Evolutionary conservation across 768 basidiomycete species (phyloP).

Genomic region (Russula dissimulans): DNA sequence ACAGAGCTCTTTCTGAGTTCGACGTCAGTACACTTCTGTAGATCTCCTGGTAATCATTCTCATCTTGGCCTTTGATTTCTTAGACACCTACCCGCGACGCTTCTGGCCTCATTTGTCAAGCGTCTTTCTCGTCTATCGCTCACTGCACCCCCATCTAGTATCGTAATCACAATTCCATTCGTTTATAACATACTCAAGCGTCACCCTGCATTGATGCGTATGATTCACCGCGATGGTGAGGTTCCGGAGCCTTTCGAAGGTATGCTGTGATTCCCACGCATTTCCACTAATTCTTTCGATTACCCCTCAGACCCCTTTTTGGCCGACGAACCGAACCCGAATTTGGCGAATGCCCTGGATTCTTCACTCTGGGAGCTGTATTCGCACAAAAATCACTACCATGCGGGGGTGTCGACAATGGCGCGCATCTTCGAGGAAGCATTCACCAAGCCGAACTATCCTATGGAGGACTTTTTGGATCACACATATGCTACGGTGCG

Average conservation of each 20-base stretch:
- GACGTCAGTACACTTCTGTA: constrained; percentile 39
- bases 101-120: constrained; percentile 95
- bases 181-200: constrained; percentile 89
- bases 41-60: neutral
- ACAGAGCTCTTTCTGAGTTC: constrained; percentile 87
- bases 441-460: constrained; percentile 88
- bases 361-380: constrained; percentile 92
- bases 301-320: constrained; percentile 56
- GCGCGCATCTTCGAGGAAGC: constrained; percentile 80
- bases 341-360: constrained; percentile 67
- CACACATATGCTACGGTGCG: constrained; percentile 81
- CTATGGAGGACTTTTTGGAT: constrained; percentile 94
- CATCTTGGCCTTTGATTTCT: constrained; percentile 6
- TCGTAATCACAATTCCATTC: constrained; percentile 87
- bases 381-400: constrained; percentile 73
- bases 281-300: neutral
- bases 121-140: constrained; percentile 79
- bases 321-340: constrained; percentile 56
- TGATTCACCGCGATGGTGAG: constrained; percentile 68
- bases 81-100: constrained; percentile 78
- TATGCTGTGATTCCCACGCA: neutral
- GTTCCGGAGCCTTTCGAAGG: constrained; percentile 21
- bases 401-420: constrained; percentile 77
- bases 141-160: constrained; percentile 78
- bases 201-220: constrained; percentile 84